Evolutionary conservation across 352 stramenopile genomes (phyloP).

Genomic region (Phytophthora macrochlamydospora): DNA sequence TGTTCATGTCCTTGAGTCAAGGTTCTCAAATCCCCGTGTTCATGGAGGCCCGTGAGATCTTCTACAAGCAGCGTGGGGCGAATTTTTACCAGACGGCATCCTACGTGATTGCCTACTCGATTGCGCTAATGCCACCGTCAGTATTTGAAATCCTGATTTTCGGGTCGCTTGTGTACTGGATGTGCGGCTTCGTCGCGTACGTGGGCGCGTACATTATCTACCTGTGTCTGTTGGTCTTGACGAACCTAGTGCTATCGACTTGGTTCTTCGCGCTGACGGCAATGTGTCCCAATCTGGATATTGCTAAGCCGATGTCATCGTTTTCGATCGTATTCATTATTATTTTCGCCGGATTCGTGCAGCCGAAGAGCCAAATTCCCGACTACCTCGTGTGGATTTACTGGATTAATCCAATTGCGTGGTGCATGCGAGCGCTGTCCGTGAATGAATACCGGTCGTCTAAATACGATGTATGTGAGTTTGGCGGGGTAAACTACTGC

Average conservation of each 20-base stretch:
- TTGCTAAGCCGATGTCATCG: constrained; percentile 33
- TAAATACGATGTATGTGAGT: constrained; percentile 20
- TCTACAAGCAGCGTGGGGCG: constrained; percentile 69
- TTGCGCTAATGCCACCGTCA: constrained; percentile 28
- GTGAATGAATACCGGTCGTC: constrained; percentile 23
- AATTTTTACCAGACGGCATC: constrained; percentile 67
- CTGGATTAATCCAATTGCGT: constrained; percentile 25
- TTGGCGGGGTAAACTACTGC: constrained; percentile 20
- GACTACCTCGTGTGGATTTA: constrained; percentile 22
- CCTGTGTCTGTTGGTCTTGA: constrained; percentile 20
- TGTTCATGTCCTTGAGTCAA: constrained; percentile 63
- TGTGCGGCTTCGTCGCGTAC: constrained; percentile 58
- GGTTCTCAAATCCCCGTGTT: constrained; percentile 65
- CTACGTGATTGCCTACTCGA: constrained; percentile 47
- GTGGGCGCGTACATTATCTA: constrained; percentile 20
- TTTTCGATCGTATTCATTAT: constrained; percentile 22
- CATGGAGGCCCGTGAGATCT: constrained; percentile 53
- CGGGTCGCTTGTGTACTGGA: constrained; percentile 77
- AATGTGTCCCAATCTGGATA: constrained; percentile 22
- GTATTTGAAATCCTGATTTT: constrained; percentile 63
- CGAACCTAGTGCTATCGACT: constrained; percentile 12
- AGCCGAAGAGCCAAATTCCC: constrained; percentile 12
- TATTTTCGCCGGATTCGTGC: constrained; percentile 27
- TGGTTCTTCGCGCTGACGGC: constrained; percentile 35
- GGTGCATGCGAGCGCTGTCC: constrained; percentile 16